phyloP scores from a whole-genome alignment of 2,329 filamentous ascomycete species.

The Curvularia lunata region DNA sequence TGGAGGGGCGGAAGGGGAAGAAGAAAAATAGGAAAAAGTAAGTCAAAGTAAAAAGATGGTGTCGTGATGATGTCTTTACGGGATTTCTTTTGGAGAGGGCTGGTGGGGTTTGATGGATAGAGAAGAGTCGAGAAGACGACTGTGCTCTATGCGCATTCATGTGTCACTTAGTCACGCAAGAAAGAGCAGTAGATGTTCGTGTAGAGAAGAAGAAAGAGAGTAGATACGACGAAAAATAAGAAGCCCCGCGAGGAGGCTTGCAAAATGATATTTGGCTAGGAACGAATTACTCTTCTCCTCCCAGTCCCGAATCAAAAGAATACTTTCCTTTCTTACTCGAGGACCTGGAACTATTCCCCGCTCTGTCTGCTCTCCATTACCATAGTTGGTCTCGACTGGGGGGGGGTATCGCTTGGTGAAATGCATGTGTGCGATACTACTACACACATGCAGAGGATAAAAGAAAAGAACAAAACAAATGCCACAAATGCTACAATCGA shows the following conservation, averaged over 20 bases:
- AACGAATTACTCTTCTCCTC: background rate
- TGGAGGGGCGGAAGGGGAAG: background rate
- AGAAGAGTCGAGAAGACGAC: background rate
- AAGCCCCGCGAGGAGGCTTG: background rate
- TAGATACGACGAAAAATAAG: background rate
- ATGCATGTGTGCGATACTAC: constrained; percentile 41
- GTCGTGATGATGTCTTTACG: too few species aligned
- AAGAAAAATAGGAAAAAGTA: background rate
- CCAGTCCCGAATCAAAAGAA: background rate
- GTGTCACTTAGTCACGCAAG: background rate
- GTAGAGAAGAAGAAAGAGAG: background rate
- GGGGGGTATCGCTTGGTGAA: constrained; percentile 43
- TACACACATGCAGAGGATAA: background rate
- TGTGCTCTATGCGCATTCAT: background rate
- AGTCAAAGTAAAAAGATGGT: background rate
- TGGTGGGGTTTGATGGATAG: background rate
- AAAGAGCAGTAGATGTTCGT: background rate
- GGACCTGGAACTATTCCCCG: background rate
- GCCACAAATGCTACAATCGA: constrained; percentile 34
- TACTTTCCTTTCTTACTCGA: background rate
- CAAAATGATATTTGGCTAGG: background rate
- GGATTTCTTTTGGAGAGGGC: background rate
- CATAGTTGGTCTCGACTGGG: constrained; percentile 30
- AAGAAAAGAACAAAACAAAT: constrained; percentile 26
- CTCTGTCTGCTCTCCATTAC: background rate